Evolutionary conservation across 192 early-diverging fungal genomes (phyloP), one percentile per base, ranked within the genome.

Genomic region (Chytriomyces hyalinus): DNA sequence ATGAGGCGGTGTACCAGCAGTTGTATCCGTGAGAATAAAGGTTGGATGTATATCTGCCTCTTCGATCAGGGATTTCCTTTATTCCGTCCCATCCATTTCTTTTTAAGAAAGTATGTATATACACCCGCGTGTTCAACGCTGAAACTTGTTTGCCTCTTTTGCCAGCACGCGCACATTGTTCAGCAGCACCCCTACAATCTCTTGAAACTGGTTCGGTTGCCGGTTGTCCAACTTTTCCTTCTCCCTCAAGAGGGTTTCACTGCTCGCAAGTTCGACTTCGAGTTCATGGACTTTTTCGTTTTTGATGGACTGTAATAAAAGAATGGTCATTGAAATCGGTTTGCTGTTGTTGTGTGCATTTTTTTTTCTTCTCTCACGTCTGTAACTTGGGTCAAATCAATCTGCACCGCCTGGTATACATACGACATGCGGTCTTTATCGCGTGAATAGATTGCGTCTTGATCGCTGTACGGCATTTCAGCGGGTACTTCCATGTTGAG

Each of bases 361-460:
- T 15, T 57, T 57, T 57, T 57, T 15, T 57, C 1, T 1, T 57
- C 51, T n/a, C 51, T 59, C 83, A 79, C 78, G 45, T 79, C 78
- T 11, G 69, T 88, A 46, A 96, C 94, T 81, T 96, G 93, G 0
- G 96, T 98, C 45, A 98, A 84, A 76, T 98, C 96, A 65, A 98
- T 88, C 73, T 90, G 89, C 71, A 94, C 89, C n/a, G 90, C 84
- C 65, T 93, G 90, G 83, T 93, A 93, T 28, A 87, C 84, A 78
- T 98, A 98, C 6, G 92, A 93, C 70, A 98, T 73, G 36, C 96
- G 87, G 75, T 98, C 93, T 80, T 98, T 98, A 70, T 93, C 86
- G 10, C 96, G 91, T 80, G 92, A 87, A 80, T 83, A 83, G 15
- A 24, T 22, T 8, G 80, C 80, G 7, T 83, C 83, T 11, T 79